These are phyloP conservation scores for Thalassiosira allenii DNA, from an alignment of 352 stramenopile genomes.

Conservation along the genomic window DNA sequence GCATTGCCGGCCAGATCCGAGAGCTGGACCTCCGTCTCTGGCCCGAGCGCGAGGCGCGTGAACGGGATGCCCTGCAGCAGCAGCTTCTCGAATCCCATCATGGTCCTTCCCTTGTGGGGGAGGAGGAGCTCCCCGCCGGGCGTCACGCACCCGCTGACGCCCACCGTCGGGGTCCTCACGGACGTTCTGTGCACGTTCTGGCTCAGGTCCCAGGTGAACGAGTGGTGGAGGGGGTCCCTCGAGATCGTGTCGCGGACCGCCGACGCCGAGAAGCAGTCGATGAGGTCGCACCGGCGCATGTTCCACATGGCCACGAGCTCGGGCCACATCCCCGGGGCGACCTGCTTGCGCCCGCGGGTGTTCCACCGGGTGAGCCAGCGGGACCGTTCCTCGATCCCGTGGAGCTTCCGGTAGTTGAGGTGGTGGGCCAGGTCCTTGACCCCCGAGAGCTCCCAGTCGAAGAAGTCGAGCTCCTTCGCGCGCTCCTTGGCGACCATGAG, in stretches of 20 bases:
- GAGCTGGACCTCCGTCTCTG: constrained; percentile 84
- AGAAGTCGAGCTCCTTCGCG: constrained; percentile 67
- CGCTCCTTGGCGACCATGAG: constrained; percentile 61
- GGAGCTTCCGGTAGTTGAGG: constrained; percentile 39
- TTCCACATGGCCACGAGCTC: constrained; percentile 65
- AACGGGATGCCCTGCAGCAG: constrained; percentile 85
- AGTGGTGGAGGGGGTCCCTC: constrained; percentile 61
- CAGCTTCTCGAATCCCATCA: constrained; percentile 76
- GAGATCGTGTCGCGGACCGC: constrained; percentile 58
- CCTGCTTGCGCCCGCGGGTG: constrained; percentile 35
- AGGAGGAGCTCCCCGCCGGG: constrained; percentile 72
- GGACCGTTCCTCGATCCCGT: constrained; percentile 53
- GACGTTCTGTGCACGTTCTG: constrained; percentile 63
- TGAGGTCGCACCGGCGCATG: constrained; percentile 52
- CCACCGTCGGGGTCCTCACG: constrained; percentile 52
- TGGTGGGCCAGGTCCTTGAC: constrained; percentile 62
- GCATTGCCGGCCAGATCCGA: constrained; percentile 84
- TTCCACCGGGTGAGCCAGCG: constrained; percentile 61
- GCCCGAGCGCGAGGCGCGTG: constrained; percentile 70
- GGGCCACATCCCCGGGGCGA: constrained; percentile 54
- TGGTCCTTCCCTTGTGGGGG: constrained; percentile 67
- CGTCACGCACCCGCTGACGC: constrained; percentile 77
- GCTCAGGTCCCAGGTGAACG: constrained; percentile 75
- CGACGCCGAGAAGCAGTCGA: constrained; percentile 53
- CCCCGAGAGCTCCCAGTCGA: constrained; percentile 56